Evolutionary conservation across 2,329 filamentous ascomycete genomes (phyloP).

Genomic region (Lomentospora prolificans): DNA sequence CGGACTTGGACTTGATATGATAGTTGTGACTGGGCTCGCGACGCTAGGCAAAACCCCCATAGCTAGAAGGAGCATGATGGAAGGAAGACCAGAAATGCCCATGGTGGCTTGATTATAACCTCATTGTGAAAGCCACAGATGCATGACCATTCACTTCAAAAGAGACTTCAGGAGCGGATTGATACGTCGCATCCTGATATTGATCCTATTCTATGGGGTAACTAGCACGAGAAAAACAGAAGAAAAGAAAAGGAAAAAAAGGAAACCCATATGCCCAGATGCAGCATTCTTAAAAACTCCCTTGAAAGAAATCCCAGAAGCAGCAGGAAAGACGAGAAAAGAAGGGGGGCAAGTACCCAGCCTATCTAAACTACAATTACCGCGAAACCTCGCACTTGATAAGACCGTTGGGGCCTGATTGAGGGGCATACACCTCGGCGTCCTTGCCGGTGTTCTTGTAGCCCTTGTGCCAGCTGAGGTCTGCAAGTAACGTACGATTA

Average conservation of each 20-base stretch:
- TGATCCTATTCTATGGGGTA: neutral
- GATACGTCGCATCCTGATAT: slow-evolving; percentile 3
- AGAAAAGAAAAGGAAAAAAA: neutral
- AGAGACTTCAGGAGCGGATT: neutral
- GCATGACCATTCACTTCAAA: neutral
- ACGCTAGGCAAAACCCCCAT: too few relatives aligned
- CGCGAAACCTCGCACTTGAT: slow-evolving; percentile 87
- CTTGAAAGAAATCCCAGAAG: neutral
- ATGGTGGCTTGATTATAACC: too few relatives aligned
- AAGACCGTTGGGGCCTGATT: slow-evolving; percentile 85
- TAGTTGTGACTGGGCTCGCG: too few relatives aligned
- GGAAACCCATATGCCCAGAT: neutral
- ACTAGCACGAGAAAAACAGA: neutral
- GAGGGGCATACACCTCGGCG: slow-evolving; percentile 90
- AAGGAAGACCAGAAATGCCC: too few relatives aligned
- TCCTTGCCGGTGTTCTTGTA: slow-evolving; percentile 92
- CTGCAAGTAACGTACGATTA: slow-evolving; percentile 30
- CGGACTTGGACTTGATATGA: too few relatives aligned
- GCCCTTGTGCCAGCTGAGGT: slow-evolving; percentile 93
- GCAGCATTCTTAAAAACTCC: neutral
- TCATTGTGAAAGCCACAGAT: neutral
- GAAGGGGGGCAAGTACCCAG: too few relatives aligned
- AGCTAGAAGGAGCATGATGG: too few relatives aligned
- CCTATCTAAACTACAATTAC: slow-evolving; percentile 16
- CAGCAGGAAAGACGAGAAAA: neutral